Percentiles rank a stretch among this genome's conserved stretches.
These are phyloP conservation scores for Ceratocystis papillata DNA, from an alignment of 2,329 filamentous ascomycete genomes.

Conservation along the genomic window DNA sequence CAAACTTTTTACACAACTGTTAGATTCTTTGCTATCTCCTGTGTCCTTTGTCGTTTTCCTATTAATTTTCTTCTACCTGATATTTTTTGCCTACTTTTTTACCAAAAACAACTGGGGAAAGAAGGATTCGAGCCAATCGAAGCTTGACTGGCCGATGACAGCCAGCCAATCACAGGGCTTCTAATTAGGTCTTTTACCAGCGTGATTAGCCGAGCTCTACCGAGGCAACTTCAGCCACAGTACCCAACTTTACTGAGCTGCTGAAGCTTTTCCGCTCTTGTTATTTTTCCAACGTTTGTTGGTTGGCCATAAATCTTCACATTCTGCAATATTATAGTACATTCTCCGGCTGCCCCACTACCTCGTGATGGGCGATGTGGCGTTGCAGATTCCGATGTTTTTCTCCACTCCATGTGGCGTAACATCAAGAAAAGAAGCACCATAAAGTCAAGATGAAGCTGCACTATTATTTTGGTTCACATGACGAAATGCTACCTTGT, in stretches of 20 bases:
- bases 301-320: background rate
- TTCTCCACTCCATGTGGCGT: constrained; percentile 2
- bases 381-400: background rate
- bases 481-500: no score
- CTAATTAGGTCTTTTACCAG: constrained; percentile 21
- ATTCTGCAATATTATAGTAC: no score
- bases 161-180: constrained; percentile 22
- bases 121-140: constrained; percentile 19
- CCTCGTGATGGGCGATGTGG: background rate
- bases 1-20: background rate
- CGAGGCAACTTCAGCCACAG: constrained; percentile 23
- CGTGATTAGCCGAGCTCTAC: constrained; percentile 24
- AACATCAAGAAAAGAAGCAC: no score
- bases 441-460: constrained; percentile 2
- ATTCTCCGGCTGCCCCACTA: no score
- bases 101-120: constrained; percentile 18
- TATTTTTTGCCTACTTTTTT: constrained; percentile 17
- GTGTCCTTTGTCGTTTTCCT: background rate
- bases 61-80: constrained; percentile 12
- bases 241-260: background rate
- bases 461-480: background rate
- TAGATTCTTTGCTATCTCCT: background rate
- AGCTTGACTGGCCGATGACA: constrained; percentile 15
- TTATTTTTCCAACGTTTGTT: background rate
- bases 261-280: background rate